Base-by-base conservation (phyloP, 2,329 filamentous ascomycete species). In the Neonectria punicea region DNA sequence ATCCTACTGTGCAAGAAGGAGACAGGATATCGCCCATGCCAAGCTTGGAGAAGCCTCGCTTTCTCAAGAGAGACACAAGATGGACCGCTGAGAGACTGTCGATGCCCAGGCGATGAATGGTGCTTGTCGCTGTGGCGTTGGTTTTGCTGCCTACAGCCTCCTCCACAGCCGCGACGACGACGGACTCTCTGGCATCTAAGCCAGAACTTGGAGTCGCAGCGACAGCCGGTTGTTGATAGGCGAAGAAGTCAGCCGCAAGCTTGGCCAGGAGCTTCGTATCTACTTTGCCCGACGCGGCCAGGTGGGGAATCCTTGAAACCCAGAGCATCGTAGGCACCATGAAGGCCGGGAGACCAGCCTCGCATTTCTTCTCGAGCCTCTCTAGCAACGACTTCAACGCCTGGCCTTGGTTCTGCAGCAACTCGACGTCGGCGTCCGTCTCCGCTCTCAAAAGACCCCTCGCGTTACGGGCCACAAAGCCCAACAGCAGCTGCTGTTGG, bases 301-400 rank as follows among this genome's bases (percentile, higher is more conserved):
- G 54, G 34, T 69, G 63, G 6, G 69, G 69, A 16, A 71, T 69
- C 32, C 47, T 63, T n/a, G 69, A 71, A 1, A 70, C 64, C 64
- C 66, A 68, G 25, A 71, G 25, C 49, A 73, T 58, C 13, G 62
- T 60, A 47, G 70, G 70, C 2, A 73, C 67, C 70, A 73, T 73
- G 49, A 70, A 73, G 13, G 63, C 66, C 1, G 70, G 69, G 22
- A 71, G 53, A 18, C 49, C 55, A 34, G 34, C 47, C 46, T 66
- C 46, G 47, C 67, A 73, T 22, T 49, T 43, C 3, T 43, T 8
- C 39, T 43, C 39, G 39, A 43, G 9, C n/a, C 39, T 18, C n/a
- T 20, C 3, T 6, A 43, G n/a, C 8, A 43, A 20, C 8, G n/a
- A 43, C n/a, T 8, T 18, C n/a, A 43, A 43, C n/a, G 39, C 39